A percentile compares a stretch with the other conserved stretches of the same genome.
Conservation (phyloP, 306 rosid species). For the Rosa rugosa region DNA sequence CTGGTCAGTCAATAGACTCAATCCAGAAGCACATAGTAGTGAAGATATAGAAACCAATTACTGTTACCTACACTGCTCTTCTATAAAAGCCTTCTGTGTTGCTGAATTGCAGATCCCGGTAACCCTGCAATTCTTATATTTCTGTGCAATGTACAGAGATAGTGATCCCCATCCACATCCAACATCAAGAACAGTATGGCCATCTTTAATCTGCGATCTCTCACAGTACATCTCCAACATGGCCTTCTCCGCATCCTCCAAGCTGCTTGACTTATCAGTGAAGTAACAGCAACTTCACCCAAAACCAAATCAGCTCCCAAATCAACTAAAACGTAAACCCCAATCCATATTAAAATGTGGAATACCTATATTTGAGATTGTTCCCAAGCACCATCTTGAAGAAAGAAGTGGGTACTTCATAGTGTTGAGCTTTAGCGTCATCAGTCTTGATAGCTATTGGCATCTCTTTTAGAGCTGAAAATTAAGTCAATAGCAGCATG, state of each 20-base stretch:
- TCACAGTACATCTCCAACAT: conserved; percentile 71
- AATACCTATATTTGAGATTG: conserved; percentile 81
- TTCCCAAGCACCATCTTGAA: conserved; percentile 80
- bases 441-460: conserved; percentile 84
- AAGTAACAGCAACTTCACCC: conserved; percentile 75
- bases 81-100: conserved; percentile 73
- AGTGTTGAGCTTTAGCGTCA: conserved; percentile 71
- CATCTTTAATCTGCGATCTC: conserved; percentile 68
- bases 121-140: conserved; percentile 63
- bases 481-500: neutral
- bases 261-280: conserved; percentile 49
- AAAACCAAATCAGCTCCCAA: neutral
- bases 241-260: conserved; percentile 88
- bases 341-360: neutral
- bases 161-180: conserved; percentile 99
- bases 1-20: conserved; percentile 1
- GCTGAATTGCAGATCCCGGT: conserved; percentile 88
- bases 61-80: conserved; percentile 42
- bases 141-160: conserved; percentile 65
- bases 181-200: conserved; percentile 74
- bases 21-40: neutral
- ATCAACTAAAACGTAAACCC: neutral
- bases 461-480: conserved; percentile 73
- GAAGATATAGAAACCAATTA: neutral
- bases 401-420: conserved; percentile 88